phyloP scores from a whole-genome alignment of 768 basidiomycete genomes.

The Pisolithus sp. region DNA sequence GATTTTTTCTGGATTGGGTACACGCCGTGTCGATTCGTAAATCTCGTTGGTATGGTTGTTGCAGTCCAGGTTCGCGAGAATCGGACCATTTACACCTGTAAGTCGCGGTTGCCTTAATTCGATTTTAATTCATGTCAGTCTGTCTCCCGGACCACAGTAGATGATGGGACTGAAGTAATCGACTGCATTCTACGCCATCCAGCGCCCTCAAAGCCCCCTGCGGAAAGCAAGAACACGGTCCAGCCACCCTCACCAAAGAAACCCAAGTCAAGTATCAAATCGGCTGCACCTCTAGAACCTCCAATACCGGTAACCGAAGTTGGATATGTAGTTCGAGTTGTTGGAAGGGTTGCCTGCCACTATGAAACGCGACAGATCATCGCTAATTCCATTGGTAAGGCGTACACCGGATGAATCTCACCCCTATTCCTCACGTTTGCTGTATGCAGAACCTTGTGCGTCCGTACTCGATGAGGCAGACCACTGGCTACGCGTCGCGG shows the following conservation, averaged over 20 bases:
- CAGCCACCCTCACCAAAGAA: conserved; percentile 13
- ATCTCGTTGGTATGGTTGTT: conserved; percentile 58
- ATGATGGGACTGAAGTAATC: conserved; percentile 70
- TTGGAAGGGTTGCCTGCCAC: conserved; percentile 39
- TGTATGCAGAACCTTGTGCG: conserved; percentile 34
- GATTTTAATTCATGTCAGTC: not conserved
- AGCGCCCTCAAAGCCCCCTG: conserved; percentile 13
- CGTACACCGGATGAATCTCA: not conserved
- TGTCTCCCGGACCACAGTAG: conserved; percentile 40
- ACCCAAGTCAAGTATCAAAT: conserved; percentile 1
- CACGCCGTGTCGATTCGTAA: conserved; percentile 61
- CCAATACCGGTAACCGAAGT: conserved; percentile 37
- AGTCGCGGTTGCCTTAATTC: conserved; percentile 8
- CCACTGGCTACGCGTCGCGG: conserved; percentile 48
- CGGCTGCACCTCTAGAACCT: conserved; percentile 4
- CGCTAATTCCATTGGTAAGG: conserved; percentile 48
- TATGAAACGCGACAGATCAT: conserved; percentile 40
- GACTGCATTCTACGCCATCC: conserved; percentile 52
- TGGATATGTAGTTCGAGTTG: conserved; percentile 41
- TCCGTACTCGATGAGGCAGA: conserved; percentile 53
- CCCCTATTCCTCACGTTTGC: not conserved
- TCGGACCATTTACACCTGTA: conserved; percentile 54
- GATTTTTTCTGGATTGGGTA: conserved; percentile 71
- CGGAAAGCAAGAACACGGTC: conserved; percentile 1
- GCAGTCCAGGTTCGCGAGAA: conserved; percentile 56